Conservation (phyloP, 169 alveolate species). For the Eimeria zaria region DNA sequence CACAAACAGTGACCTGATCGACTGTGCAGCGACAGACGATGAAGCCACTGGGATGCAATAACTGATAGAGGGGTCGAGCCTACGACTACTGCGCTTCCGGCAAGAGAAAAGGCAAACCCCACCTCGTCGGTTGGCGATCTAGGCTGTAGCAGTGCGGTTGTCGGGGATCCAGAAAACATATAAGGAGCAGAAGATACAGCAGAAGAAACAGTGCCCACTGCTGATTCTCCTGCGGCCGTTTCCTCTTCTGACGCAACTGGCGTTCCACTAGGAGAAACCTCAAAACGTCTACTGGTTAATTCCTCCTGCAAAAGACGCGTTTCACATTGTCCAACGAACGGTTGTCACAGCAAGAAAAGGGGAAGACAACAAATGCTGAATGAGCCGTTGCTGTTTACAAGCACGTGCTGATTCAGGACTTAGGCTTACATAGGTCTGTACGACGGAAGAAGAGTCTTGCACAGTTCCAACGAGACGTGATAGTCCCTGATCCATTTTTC, state of each 20-base stretch:
- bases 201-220: background rate
- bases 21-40: background rate
- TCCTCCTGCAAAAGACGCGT: background rate
- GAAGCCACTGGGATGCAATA: background rate
- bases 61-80: background rate
- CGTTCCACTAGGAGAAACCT: background rate
- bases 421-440: background rate
- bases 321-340: background rate
- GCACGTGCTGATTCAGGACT: background rate
- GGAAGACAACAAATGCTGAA: background rate
- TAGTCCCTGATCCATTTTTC: background rate
- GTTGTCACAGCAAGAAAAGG: background rate
- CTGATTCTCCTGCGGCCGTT: background rate
- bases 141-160: background rate
- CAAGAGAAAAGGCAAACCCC: background rate
- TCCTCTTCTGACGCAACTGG: background rate
- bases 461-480: background rate
- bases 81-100: background rate
- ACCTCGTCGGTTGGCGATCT: background rate
- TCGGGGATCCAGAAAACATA: background rate
- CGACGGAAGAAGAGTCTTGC: background rate
- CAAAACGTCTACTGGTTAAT: background rate
- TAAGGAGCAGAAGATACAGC: background rate
- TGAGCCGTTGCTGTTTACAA: background rate
- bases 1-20: background rate